phyloP scores from a whole-genome alignment of 2,329 filamentous ascomycete species.

The Ramularia endophylla region DNA sequence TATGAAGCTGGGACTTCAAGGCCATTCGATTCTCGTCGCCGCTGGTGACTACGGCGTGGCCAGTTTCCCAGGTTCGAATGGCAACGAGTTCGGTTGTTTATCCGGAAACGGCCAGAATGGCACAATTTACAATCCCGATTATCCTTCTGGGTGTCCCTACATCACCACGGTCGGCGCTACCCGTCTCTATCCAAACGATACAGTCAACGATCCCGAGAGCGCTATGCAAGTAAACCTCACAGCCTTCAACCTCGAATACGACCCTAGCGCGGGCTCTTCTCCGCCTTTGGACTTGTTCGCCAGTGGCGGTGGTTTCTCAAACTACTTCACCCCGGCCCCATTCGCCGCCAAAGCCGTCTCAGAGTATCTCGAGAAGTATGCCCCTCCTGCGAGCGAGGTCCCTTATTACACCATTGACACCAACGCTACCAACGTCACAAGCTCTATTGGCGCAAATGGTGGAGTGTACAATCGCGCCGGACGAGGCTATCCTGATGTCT shows the following conservation, averaged over 20 bases:
- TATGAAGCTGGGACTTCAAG: slow-evolving; percentile 51
- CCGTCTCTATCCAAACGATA: slow-evolving; percentile 3
- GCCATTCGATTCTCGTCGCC: slow-evolving; percentile 46
- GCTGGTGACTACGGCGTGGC: slow-evolving; percentile 38
- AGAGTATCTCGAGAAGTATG: not conserved
- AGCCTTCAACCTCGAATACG: no score
- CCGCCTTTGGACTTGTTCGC: not conserved
- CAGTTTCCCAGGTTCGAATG: slow-evolving; percentile 28
- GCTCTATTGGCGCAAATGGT: not conserved
- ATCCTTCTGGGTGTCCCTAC: slow-evolving; percentile 3
- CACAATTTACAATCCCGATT: not conserved
- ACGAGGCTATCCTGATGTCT: slow-evolving; percentile 32
- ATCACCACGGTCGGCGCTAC: slow-evolving; percentile 16
- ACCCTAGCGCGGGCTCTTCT: no score
- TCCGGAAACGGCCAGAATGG: slow-evolving; percentile 26
- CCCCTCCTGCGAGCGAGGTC: not conserved
- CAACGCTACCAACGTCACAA: not conserved
- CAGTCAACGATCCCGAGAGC: not conserved
- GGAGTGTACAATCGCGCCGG: slow-evolving; percentile 28
- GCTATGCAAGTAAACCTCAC: not conserved
- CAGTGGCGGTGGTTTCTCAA: not conserved
- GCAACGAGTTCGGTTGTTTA: no score
- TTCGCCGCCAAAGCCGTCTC: not conserved
- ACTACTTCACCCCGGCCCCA: not conserved
- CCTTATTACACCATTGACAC: no score